These are phyloP conservation scores for Oehlia diaphana DNA, from an alignment of 192 early-diverging fungal species.

Conservation along the genomic window DNA sequence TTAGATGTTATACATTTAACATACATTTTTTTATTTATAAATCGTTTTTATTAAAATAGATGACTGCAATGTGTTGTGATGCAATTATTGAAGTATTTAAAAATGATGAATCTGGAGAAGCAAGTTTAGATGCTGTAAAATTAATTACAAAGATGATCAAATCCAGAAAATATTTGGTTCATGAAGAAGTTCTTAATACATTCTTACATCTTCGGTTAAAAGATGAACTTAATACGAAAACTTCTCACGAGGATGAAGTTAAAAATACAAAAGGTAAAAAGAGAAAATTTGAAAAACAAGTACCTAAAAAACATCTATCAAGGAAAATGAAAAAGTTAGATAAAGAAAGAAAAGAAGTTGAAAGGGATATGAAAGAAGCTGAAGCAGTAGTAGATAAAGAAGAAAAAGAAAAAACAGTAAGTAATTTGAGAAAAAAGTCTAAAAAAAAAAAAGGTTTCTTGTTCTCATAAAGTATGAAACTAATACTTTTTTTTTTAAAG, in stretches of 20 bases:
- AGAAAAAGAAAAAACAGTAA: conserved; percentile 71
- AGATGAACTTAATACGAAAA: conserved; percentile 67
- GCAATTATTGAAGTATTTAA: conserved; percentile 78
- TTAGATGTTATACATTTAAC: neutral
- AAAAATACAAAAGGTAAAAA: conserved; percentile 41
- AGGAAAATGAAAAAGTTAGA: conserved; percentile 73
- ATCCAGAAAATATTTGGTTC: conserved; percentile 72
- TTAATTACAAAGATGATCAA: conserved; percentile 86
- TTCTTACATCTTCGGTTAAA: conserved; percentile 83
- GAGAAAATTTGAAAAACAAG: conserved; percentile 48
- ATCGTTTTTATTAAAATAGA: conserved; percentile 36
- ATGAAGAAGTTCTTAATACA: conserved; percentile 67
- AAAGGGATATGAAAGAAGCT: conserved; percentile 84
- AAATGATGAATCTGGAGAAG: conserved; percentile 84
- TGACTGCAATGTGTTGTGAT: conserved; percentile 72
- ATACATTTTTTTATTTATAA: neutral
- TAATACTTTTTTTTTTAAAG: conserved; percentile 37
- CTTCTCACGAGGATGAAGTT: conserved; percentile 50
- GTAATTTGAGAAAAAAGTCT: neutral
- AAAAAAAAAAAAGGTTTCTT: neutral
- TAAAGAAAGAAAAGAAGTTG: conserved; percentile 70
- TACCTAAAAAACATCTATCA: conserved; percentile 52
- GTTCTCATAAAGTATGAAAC: neutral
- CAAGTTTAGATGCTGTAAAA: conserved; percentile 82
- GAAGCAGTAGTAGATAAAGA: conserved; percentile 85